Base-by-base conservation (phyloP, 208 protist genomes). In the Crithidia bombi region DNA sequence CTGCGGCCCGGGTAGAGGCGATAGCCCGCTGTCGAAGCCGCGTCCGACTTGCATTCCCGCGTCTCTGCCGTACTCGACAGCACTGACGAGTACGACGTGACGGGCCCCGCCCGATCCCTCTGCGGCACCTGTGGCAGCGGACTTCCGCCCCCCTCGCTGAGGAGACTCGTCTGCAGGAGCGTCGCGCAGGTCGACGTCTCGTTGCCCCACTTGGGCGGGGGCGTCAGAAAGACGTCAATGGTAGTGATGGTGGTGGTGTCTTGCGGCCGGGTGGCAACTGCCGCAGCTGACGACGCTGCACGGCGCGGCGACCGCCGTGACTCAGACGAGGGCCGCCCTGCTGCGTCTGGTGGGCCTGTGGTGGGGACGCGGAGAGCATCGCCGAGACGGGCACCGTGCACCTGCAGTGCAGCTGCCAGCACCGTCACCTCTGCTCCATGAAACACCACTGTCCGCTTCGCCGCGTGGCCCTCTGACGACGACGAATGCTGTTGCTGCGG, bases 1-100 rank as follows among this genome's bases (percentile, higher is more conserved):
- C 47, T 25, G 2, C 33, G 56, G 25, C 66, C 46, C 10, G 28
- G 33, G 26, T 41, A 49, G 10, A 72, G 56, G 2, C 66, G 54
- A 36, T 72, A 72, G 26, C 66, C 66, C 36, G 50, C 15, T 38
- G 66, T 41, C 35, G 66, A 72, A n/a, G n/a, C n/a, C n/a, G n/a
- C n/a, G n/a, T n/a, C n/a, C n/a, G n/a, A n/a, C n/a, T n/a, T n/a
- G n/a, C n/a, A n/a, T n/a, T n/a, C n/a, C n/a, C n/a, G n/a, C 46
- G 46, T 58, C 35, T 65, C 57, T 23, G 21, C 41, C 21, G 38
- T 17, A 38, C 17, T 51, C 23, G n/a, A n/a, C n/a, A n/a, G n/a
- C n/a, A n/a, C n/a, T n/a, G n/a, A n/a, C n/a, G n/a, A n/a, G n/a
- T n/a, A n/a, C n/a, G n/a, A n/a, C n/a, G n/a, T n/a, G n/a, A n/a